Evolutionary conservation across 169 alveolate species (phyloP).

Genomic region (Eimeria maxima): DNA sequence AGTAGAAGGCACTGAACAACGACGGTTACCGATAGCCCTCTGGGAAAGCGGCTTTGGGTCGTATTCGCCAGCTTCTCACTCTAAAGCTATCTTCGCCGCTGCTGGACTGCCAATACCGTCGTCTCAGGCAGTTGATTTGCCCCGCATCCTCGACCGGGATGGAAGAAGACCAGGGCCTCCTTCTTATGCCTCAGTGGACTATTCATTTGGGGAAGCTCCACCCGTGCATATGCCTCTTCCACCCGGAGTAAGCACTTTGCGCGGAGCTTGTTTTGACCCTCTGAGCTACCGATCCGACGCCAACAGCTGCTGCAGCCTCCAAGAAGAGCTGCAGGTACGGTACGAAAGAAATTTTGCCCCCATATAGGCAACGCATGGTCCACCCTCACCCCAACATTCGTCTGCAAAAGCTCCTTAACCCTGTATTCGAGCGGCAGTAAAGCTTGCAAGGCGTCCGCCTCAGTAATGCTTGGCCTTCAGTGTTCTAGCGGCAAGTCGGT

Average conservation of each 20-base stretch:
- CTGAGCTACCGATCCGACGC: slow-evolving; percentile 41
- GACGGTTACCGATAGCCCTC: slow-evolving; percentile 45
- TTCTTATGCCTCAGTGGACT: slow-evolving; percentile 68
- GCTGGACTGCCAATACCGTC: slow-evolving; percentile 84
- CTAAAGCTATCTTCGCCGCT: slow-evolving; percentile 71
- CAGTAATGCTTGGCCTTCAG: background rate
- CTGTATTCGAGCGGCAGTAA: background rate
- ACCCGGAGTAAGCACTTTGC: slow-evolving; percentile 51
- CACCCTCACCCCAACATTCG: background rate
- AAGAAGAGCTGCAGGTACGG: slow-evolving; percentile 79
- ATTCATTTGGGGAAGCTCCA: slow-evolving; percentile 61
- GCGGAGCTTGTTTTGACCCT: slow-evolving; percentile 76
- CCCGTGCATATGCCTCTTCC: slow-evolving; percentile 66
- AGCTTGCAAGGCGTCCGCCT: background rate
- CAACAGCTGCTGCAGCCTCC: slow-evolving; percentile 82
- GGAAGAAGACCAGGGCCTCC: slow-evolving; percentile 52
- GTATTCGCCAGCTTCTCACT: slow-evolving; percentile 74
- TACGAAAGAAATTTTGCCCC: background rate
- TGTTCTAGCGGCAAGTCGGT: background rate
- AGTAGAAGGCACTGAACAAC: slow-evolving; percentile 56
- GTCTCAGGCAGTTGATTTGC: slow-evolving; percentile 64
- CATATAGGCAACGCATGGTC: background rate
- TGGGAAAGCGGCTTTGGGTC: slow-evolving; percentile 82
- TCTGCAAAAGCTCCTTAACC: background rate
- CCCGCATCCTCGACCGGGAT: slow-evolving; percentile 43